phyloP scores from a whole-genome alignment of 768 basidiomycete genomes.

The Serendipita sp. region DNA sequence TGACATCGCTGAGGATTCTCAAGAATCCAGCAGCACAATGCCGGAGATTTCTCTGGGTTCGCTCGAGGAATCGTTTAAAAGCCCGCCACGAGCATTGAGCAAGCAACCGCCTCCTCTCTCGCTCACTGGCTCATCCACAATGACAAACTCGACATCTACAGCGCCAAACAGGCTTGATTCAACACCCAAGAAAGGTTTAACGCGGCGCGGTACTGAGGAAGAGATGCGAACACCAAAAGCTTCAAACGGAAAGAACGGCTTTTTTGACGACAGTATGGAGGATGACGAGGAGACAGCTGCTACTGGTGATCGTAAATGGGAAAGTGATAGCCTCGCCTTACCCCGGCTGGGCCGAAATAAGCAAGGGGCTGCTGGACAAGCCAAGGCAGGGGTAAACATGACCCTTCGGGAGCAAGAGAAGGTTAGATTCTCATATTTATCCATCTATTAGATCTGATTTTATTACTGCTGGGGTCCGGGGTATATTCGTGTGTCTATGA shows the following conservation, averaged over 20 bases:
- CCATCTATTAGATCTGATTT: not conserved
- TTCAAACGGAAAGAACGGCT: not conserved
- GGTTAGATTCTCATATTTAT: conserved; percentile 27
- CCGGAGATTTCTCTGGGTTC: conserved; percentile 4
- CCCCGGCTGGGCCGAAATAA: not conserved
- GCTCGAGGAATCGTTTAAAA: conserved; percentile 3
- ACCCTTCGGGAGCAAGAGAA: conserved; percentile 95
- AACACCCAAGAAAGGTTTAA: not conserved
- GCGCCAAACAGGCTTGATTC: not conserved
- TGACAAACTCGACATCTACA: not conserved
- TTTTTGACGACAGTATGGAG: not conserved
- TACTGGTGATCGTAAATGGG: not conserved
- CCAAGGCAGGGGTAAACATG: conserved; percentile 32
- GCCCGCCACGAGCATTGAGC: conserved; percentile 1
- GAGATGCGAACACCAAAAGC: conserved; percentile 1
- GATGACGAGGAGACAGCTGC: not conserved
- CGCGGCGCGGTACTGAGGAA: not conserved
- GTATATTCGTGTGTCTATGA: not conserved
- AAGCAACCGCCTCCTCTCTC: not conserved
- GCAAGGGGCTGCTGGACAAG: not conserved
- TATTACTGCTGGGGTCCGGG: not conserved
- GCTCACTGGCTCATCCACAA: not conserved
- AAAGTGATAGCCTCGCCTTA: not conserved
- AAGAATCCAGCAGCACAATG: conserved; percentile 3
- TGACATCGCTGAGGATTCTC: not conserved